Conservation (phyloP, 495 filamentous ascomycete genomes). For the Schizothecium vesticola region DNA sequence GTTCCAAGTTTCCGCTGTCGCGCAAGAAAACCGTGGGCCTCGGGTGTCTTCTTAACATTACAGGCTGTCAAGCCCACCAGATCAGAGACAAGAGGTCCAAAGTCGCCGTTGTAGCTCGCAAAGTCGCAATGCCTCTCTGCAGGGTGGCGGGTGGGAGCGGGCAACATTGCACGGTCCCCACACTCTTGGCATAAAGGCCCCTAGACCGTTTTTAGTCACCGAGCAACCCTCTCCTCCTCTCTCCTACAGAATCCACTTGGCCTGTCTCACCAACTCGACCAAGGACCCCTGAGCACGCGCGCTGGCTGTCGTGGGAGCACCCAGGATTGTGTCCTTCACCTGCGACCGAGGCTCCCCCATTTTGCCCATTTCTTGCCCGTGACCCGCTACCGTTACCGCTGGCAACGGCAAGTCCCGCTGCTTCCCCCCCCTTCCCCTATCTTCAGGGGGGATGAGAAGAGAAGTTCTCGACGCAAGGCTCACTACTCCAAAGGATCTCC, state of each 20-base stretch:
- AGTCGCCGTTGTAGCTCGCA: neutral
- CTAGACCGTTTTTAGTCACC: slow-evolving; percentile 7
- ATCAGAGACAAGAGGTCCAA: neutral
- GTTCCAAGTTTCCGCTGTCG: neutral
- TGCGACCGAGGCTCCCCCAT: neutral
- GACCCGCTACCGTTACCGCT: neutral
- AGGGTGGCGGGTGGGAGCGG: neutral
- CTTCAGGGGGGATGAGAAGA: neutral
- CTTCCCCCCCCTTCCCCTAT: neutral
- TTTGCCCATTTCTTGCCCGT: neutral
- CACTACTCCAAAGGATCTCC: neutral
- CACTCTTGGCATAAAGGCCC: neutral
- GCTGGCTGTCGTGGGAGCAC: neutral
- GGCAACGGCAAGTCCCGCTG: neutral
- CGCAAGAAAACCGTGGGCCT: neutral
- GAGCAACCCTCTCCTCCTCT: neutral
- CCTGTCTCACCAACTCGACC: neutral
- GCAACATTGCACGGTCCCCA: slow-evolving; percentile 3
- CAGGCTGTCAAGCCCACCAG: neutral
- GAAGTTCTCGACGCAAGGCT: neutral
- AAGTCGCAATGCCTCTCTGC: neutral
- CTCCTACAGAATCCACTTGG: neutral
- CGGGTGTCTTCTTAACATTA: neutral
- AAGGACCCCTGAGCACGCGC: neutral
- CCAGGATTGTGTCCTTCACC: neutral